Percentiles rank a stretch among this genome's conserved stretches.
phyloP scores from a whole-genome alignment of 176 grass and related monocot genomes.

The Musa itinerans region DNA sequence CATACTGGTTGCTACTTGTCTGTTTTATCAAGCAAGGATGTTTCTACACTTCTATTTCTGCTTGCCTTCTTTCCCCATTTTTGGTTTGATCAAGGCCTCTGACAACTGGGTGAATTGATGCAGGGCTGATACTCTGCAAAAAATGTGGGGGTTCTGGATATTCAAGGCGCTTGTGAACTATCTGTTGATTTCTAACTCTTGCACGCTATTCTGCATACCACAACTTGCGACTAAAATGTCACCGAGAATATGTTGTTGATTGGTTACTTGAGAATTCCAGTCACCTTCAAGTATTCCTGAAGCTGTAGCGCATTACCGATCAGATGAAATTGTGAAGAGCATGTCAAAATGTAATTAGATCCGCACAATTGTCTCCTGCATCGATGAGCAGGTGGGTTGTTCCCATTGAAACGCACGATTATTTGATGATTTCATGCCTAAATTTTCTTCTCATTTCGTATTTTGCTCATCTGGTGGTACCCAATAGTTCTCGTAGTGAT shows the following conservation, averaged over 20 bases:
- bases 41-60: too few relatives aligned
- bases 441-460: neutral
- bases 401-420: neutral
- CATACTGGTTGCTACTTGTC: neutral
- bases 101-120: neutral
- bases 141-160: conserved; percentile 91
- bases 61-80: too few relatives aligned
- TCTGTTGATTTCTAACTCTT: neutral
- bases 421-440: neutral
- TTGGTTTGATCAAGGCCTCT: neutral
- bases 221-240: neutral
- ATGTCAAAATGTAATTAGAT: neutral
- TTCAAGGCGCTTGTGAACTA: conserved; percentile 60
- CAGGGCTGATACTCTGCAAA: conserved; percentile 88
- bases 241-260: neutral
- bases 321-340: neutral
- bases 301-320: neutral
- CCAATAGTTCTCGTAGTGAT: too few relatives aligned
- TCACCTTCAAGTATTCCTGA: neutral
- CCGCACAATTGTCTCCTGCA: neutral
- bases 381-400: neutral
- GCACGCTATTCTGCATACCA: neutral
- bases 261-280: neutral
- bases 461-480: too few relatives aligned
- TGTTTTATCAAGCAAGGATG: neutral